These are phyloP conservation scores for Middelhovenomyces tepae DNA, from an alignment of 805 yeast genomes.

Conservation along the genomic window DNA sequence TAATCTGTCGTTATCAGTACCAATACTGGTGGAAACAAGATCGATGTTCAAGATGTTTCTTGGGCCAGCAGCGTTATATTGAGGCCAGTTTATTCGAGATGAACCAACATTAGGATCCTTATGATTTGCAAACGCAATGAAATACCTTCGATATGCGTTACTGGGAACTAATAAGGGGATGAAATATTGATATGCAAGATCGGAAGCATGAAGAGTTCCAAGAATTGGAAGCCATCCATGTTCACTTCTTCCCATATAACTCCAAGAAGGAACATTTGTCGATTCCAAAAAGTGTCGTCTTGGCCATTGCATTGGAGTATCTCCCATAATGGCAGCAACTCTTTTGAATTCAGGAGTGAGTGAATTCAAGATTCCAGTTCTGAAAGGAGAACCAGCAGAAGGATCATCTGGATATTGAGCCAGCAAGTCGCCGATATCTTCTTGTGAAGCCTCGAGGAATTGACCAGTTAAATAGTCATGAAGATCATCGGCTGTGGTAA, in stretches of 20 bases:
- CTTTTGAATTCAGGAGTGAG: slow-evolving; percentile 3
- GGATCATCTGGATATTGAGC: neutral
- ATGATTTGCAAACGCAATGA: slow-evolving; percentile 2
- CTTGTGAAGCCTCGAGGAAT: neutral
- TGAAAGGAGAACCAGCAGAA: slow-evolving; percentile 1
- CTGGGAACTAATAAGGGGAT: neutral
- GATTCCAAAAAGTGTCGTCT: slow-evolving; percentile 1
- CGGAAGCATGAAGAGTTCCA: slow-evolving; percentile 1
- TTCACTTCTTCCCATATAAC: neutral
- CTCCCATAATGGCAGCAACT: neutral
- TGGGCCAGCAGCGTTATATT: slow-evolving; percentile 1
- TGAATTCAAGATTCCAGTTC: slow-evolving; percentile 1
- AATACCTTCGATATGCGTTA: neutral
- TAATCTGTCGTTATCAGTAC: too few species aligned
- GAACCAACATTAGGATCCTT: slow-evolving; percentile 1
- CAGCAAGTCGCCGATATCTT: neutral
- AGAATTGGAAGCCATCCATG: slow-evolving; percentile 1
- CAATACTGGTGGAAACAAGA: too few species aligned
- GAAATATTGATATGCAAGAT: neutral
- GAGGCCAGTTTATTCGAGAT: neutral
- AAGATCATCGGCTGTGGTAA: neutral
- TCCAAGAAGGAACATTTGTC: slow-evolving; percentile 1
- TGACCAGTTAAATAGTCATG: neutral
- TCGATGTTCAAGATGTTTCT: too few species aligned
- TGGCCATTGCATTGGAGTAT: slow-evolving; percentile 1